Percentiles rank a stretch among this genome's conserved stretches.
These are phyloP conservation scores for Phragmites australis DNA, from an alignment of 176 grass and related monocot genomes.

Conservation along the genomic window DNA sequence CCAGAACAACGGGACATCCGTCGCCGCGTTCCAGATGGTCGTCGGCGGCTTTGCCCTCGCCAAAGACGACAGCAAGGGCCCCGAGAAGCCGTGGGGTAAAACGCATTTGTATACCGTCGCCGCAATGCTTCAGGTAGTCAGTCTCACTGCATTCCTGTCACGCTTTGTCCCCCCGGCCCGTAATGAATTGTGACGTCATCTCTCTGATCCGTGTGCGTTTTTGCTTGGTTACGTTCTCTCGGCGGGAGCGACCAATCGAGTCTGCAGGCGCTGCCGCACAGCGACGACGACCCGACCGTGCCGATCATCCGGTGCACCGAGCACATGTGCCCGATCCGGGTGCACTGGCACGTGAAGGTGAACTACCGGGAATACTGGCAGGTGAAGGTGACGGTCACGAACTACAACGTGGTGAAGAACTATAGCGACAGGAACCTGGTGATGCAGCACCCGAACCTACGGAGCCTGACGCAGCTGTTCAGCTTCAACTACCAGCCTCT, in stretches of 20 bases:
- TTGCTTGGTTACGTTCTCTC: neutral
- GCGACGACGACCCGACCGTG: neutral
- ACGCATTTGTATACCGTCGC: no score
- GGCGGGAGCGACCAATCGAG: constrained; percentile 5
- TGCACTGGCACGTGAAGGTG: constrained; percentile 83
- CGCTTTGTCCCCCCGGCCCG: no score
- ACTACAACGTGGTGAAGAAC: constrained; percentile 60
- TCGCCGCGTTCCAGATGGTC: constrained; percentile 52
- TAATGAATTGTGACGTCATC: neutral
- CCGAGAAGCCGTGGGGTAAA: constrained; percentile 39
- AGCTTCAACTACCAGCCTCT: constrained; percentile 80
- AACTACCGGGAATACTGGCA: constrained; percentile 72
- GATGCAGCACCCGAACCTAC: constrained; percentile 64
- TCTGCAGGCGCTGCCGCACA: neutral
- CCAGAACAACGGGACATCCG: constrained; percentile 27
- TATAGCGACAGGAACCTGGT: constrained; percentile 85
- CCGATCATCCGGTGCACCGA: constrained; percentile 48
- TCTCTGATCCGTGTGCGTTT: neutral
- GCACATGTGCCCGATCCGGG: constrained; percentile 74
- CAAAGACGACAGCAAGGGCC: neutral
- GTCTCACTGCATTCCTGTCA: neutral
- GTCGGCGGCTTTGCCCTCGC: neutral
- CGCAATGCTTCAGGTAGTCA: constrained; percentile 47
- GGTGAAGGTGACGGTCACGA: constrained; percentile 65
- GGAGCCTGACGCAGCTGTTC: constrained; percentile 55